Conservation (phyloP, 495 filamentous ascomycete genomes). For the Neurospora africana region DNA sequence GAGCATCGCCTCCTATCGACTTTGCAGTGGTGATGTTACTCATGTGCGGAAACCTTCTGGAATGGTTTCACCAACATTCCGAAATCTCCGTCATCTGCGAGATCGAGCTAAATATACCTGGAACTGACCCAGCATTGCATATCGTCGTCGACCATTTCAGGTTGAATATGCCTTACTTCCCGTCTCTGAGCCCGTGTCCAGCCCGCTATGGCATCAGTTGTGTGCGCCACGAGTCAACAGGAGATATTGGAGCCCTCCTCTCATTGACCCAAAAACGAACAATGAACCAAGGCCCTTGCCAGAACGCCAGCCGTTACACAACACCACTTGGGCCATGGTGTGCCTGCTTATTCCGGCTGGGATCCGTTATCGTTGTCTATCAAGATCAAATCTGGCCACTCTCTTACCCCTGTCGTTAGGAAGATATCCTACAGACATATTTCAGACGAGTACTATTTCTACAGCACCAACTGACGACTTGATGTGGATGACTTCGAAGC, state of each 20-base stretch:
- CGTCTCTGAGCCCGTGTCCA: neutral
- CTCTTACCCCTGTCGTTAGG: neutral
- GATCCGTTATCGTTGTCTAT: neutral
- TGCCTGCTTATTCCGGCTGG: neutral
- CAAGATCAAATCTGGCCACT: neutral
- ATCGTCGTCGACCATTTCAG: neutral
- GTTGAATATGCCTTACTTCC: neutral
- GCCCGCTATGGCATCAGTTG: neutral
- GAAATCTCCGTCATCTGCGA: neutral
- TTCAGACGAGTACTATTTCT: neutral
- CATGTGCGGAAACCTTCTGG: neutral
- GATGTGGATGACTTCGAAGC: neutral
- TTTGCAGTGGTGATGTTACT: neutral
- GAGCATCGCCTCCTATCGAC: neutral
- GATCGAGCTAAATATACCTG: neutral
- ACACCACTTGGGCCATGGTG: neutral
- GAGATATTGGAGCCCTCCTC: neutral
- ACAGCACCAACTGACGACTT: neutral
- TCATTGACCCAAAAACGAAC: neutral
- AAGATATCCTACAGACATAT: neutral
- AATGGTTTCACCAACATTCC: neutral
- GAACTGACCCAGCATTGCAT: neutral
- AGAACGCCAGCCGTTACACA: neutral
- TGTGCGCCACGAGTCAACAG: neutral
- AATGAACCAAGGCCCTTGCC: neutral